Conservation (phyloP, 208 protist genomes). For the Trypanosoma avium region DNA sequence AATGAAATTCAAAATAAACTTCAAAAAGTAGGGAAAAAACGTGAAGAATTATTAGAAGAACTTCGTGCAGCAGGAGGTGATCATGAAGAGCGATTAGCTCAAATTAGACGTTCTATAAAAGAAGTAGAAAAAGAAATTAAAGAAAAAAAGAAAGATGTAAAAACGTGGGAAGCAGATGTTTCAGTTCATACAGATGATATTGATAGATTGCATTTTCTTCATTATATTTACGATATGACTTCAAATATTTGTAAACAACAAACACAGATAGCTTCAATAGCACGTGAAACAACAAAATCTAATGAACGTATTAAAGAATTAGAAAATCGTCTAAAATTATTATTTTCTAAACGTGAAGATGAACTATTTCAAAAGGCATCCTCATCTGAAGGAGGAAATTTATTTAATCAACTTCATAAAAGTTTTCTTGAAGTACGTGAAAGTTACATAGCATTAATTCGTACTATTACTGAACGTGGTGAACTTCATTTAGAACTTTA, state of each 20-base stretch:
- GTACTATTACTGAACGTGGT: neutral
- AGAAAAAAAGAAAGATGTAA: neutral
- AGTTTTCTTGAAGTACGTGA: neutral
- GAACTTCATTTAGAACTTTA: neutral
- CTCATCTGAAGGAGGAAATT: neutral
- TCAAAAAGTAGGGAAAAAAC: neutral
- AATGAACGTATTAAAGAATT: neutral
- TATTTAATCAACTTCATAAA: neutral
- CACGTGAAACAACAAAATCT: neutral
- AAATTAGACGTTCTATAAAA: neutral
- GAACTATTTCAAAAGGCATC: neutral
- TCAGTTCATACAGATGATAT: neutral
- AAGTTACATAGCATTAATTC: neutral
- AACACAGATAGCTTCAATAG: neutral
- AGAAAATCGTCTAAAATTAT: neutral
- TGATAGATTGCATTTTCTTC: neutral
- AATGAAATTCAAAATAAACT: neutral
- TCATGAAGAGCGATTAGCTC: neutral
- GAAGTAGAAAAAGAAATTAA: neutral
- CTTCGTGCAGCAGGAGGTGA: neutral
- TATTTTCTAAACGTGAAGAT: neutral
- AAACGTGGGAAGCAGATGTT: neutral
- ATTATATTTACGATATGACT: slow-evolving; percentile 1
- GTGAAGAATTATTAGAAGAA: neutral
- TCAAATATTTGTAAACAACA: neutral